Evolutionary conservation across 2,329 filamentous ascomycete genomes (phyloP).

Genomic region (Fusarium austroafricanum): DNA sequence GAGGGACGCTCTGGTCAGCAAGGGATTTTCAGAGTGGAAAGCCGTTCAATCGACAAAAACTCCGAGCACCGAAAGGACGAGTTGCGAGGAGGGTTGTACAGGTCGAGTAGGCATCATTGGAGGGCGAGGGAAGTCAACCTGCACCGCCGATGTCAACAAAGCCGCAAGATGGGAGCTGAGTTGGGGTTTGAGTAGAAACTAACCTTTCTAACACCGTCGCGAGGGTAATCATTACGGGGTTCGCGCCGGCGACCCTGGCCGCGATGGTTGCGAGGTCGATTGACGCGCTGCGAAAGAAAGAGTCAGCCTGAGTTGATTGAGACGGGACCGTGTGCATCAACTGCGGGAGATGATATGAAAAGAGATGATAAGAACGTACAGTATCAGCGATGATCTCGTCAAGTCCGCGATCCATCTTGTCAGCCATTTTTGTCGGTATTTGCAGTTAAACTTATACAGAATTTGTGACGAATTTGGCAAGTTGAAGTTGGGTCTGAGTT

Average conservation of each 20-base stretch:
- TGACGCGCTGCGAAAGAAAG: constrained; percentile 39
- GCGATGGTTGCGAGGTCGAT: constrained; percentile 53
- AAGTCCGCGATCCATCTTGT: constrained; percentile 65
- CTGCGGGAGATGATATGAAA: not conserved
- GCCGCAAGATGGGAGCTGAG: constrained; percentile 8
- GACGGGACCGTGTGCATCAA: constrained; percentile 25
- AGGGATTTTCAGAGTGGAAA: constrained; percentile 51
- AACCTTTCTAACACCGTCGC: constrained; percentile 94
- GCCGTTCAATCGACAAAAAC: constrained; percentile 48
- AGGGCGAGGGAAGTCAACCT: constrained; percentile 53
- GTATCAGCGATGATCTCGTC: constrained; percentile 68
- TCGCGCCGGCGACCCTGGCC: constrained; percentile 51
- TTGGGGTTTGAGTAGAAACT: not conserved
- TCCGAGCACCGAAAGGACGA: constrained; percentile 48
- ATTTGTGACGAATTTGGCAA: not conserved
- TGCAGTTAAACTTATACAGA: constrained; percentile 1
- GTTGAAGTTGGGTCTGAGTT: constrained; percentile 4
- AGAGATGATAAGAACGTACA: constrained; percentile 47
- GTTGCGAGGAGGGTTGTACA: constrained; percentile 48
- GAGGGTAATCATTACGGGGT: constrained; percentile 66
- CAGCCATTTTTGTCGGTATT: constrained; percentile 49
- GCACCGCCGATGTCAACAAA: constrained; percentile 34
- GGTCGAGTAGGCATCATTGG: constrained; percentile 45
- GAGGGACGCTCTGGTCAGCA: constrained; percentile 53
- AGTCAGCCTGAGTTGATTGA: constrained; percentile 38